phyloP scores from a whole-genome alignment of 495 filamentous ascomycete genomes.

The Melanomma pulvis-pyrius region DNA sequence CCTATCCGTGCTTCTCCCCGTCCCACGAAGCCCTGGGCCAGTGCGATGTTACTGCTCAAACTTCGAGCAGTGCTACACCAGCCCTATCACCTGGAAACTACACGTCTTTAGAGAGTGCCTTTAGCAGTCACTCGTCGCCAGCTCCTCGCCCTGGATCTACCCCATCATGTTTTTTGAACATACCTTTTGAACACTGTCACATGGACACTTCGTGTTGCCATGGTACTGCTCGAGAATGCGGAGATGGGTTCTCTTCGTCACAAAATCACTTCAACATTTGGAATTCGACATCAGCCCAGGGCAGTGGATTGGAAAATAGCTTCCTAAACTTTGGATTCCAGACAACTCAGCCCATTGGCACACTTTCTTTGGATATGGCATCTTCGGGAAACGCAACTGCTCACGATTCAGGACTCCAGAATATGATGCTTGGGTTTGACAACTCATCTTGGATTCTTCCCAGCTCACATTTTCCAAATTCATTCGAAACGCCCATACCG shows the following conservation, averaged over 20 bases:
- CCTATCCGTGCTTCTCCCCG: conserved; percentile 17
- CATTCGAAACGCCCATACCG: neutral
- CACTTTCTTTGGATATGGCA: neutral
- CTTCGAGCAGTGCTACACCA: conserved; percentile 20
- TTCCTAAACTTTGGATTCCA: conserved; percentile 15
- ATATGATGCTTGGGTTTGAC: conserved; percentile 4
- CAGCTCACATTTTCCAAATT: neutral
- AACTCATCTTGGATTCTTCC: conserved; percentile 16
- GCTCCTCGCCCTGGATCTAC: neutral
- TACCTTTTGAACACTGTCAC: conserved; percentile 33
- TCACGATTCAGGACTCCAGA: neutral
- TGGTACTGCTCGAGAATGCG: conserved; percentile 2
- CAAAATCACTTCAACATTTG: conserved; percentile 15
- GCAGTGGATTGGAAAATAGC: conserved; percentile 10
- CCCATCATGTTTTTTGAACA: conserved; percentile 13
- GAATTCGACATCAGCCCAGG: conserved; percentile 7
- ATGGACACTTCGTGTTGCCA: conserved; percentile 28
- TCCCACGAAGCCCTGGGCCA: conserved; percentile 2
- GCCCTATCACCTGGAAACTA: conserved; percentile 24
- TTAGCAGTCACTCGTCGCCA: conserved; percentile 12
- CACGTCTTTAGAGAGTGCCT: conserved; percentile 13
- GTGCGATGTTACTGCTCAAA: conserved; percentile 1
- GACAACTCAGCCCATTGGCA: neutral
- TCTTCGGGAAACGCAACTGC: neutral
- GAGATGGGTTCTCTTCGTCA: neutral